Evolutionary conservation across 192 early-diverging fungal genomes (phyloP).

Genomic region (Coemansia sp.): DNA sequence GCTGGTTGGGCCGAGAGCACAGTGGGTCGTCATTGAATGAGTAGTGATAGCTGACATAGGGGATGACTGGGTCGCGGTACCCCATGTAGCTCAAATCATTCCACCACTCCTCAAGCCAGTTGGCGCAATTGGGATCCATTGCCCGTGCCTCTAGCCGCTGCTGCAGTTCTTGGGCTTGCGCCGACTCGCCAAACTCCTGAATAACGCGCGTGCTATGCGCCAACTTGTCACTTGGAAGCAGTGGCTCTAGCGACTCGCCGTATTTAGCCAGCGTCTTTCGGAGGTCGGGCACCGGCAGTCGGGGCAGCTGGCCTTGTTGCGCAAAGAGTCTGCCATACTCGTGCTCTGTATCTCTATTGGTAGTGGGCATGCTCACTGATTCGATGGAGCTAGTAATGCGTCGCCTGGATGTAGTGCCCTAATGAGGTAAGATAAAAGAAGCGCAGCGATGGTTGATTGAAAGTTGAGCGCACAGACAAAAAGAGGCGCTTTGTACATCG

Average conservation of each 20-base stretch:
- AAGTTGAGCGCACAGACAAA: background rate
- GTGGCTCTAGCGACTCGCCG: constrained; percentile 70
- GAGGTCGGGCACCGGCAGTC: constrained; percentile 85
- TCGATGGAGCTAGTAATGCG: background rate
- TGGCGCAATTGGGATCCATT: constrained; percentile 63
- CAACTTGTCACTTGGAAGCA: constrained; percentile 65
- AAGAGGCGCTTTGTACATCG: background rate
- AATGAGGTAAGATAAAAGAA: background rate
- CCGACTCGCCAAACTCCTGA: constrained; percentile 71
- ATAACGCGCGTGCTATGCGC: constrained; percentile 63
- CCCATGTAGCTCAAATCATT: constrained; percentile 89
- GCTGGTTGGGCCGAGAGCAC: constrained; percentile 66
- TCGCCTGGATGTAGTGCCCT: background rate
- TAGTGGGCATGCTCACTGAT: constrained; percentile 10
- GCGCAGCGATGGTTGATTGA: background rate
- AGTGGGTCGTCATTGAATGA: constrained; percentile 83
- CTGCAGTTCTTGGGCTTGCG: constrained; percentile 78
- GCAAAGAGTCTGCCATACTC: constrained; percentile 60
- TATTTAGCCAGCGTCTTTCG: constrained; percentile 77
- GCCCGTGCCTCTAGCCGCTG: constrained; percentile 72
- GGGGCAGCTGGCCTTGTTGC: constrained; percentile 70
- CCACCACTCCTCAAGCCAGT: constrained; percentile 98
- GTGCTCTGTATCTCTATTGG: background rate
- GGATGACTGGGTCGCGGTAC: constrained; percentile 95
- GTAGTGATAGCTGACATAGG: constrained; percentile 96